Evolutionary conservation across 2,329 filamentous ascomycete species (phyloP).

Genomic region (Verticillium longisporum): DNA sequence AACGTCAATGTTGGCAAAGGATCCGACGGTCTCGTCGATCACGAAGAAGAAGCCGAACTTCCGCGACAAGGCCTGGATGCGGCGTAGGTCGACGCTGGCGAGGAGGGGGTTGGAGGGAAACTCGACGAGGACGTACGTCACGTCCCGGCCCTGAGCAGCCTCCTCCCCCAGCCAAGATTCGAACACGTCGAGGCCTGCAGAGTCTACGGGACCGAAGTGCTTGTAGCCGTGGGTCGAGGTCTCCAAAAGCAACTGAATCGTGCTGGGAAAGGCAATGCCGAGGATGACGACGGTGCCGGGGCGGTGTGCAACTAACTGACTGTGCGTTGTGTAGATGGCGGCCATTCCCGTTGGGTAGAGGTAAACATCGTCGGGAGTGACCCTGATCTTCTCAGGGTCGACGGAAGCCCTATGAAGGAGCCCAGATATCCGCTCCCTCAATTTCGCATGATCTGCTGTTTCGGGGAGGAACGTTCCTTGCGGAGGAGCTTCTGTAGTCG

Average conservation of each 20-base stretch:
- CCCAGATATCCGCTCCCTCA: constrained; percentile 32
- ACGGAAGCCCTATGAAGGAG: constrained; percentile 33
- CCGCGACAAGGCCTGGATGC: constrained; percentile 23
- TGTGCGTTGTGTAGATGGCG: constrained; percentile 36
- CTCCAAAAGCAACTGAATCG: constrained; percentile 38
- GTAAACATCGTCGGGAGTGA: constrained; percentile 36
- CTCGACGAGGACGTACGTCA: constrained; percentile 43
- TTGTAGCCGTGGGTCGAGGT: constrained; percentile 35
- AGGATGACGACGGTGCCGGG: constrained; percentile 32
- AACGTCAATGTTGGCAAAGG: constrained; percentile 43
- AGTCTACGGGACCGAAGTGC: constrained; percentile 38
- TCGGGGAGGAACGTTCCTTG: constrained; percentile 31
- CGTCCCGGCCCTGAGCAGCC: constrained; percentile 25
- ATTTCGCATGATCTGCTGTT: constrained; percentile 24
- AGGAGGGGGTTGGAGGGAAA: constrained; percentile 28
- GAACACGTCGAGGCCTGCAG: constrained; percentile 32
- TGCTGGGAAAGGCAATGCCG: constrained; percentile 45
- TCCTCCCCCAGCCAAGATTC: constrained; percentile 36
- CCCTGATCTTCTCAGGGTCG: constrained; percentile 16
- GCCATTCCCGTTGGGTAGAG: constrained; percentile 50
- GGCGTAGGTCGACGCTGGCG: constrained; percentile 23
- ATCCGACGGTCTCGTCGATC: constrained; percentile 41
- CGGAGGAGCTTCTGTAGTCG: constrained; percentile 15
- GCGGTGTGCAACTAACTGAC: constrained; percentile 25
- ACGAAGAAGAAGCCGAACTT: constrained; percentile 37